Evolutionary conservation across 2,329 filamentous ascomycete genomes (phyloP).

Genomic region (Trichophyton schoenleinii): DNA sequence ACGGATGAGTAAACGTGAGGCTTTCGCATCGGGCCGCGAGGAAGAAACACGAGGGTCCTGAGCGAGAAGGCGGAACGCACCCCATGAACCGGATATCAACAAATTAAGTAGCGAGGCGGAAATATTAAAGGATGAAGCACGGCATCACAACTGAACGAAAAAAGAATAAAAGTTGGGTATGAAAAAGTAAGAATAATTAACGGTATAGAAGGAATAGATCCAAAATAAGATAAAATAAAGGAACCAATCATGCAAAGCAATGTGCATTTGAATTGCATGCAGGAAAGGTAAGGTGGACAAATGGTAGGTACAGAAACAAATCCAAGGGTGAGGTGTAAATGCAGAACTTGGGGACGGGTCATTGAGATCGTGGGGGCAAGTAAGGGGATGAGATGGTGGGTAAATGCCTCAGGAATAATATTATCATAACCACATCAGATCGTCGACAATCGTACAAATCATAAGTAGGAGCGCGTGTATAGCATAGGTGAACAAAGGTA

Average conservation of each 20-base stretch:
- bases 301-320: background rate
- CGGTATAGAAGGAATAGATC: background rate
- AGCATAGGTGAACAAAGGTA: background rate
- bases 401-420: background rate
- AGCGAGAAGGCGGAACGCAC: background rate
- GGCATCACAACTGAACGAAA: no score
- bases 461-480: constrained; percentile 4
- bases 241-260: background rate
- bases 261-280: background rate
- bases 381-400: background rate
- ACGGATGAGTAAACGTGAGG: background rate
- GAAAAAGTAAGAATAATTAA: background rate
- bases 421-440: constrained; percentile 11
- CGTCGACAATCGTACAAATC: constrained; percentile 16
- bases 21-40: background rate
- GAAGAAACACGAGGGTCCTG: background rate
- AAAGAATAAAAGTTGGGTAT: background rate
- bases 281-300: background rate
- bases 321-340: background rate
- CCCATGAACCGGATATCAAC: background rate
- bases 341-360: background rate
- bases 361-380: background rate
- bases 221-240: background rate
- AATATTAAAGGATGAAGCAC: background rate
- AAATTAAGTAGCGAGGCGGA: background rate